A percentile compares a stretch with the other conserved stretches of the same genome.
phyloP scores from a whole-genome alignment of 805 yeast species.

The Candida chilensis region DNA sequence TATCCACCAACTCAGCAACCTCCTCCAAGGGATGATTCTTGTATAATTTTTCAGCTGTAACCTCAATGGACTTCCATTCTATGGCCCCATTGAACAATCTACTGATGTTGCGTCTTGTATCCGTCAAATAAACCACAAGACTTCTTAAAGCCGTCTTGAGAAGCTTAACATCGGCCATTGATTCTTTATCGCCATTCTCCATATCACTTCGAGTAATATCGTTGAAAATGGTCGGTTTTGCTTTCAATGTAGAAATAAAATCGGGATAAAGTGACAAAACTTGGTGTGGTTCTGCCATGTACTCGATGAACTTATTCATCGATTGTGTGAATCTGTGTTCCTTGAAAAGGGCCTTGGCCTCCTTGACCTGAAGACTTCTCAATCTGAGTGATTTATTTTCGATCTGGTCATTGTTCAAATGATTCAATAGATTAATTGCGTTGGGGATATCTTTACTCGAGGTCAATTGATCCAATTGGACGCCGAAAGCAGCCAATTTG shows the following conservation, averaged over 20 bases:
- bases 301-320: constrained; percentile 36
- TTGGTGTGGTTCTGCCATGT: constrained; percentile 49
- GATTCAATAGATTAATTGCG: constrained; percentile 32
- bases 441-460: constrained; percentile 19
- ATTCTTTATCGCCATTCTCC: not conserved
- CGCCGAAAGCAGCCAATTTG: constrained; percentile 13
- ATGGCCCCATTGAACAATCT: constrained; percentile 11
- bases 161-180: constrained; percentile 1
- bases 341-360: constrained; percentile 22
- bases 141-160: constrained; percentile 11
- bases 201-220: constrained; percentile 1
- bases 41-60: constrained; percentile 7
- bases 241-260: constrained; percentile 11
- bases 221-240: constrained; percentile 2
- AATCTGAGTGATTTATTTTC: constrained; percentile 19
- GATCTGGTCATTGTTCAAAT: constrained; percentile 7
- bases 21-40: constrained; percentile 8
- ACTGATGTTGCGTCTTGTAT: constrained; percentile 34
- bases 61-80: constrained; percentile 14
- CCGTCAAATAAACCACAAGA: constrained; percentile 33
- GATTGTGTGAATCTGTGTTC: constrained; percentile 20
- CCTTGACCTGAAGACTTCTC: constrained; percentile 31
- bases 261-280: constrained; percentile 39
- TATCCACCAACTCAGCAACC: constrained; percentile 52
- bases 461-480: constrained; percentile 21